Conservation (phyloP, 495 filamentous ascomycete species). For the Daldinia childiae region DNA sequence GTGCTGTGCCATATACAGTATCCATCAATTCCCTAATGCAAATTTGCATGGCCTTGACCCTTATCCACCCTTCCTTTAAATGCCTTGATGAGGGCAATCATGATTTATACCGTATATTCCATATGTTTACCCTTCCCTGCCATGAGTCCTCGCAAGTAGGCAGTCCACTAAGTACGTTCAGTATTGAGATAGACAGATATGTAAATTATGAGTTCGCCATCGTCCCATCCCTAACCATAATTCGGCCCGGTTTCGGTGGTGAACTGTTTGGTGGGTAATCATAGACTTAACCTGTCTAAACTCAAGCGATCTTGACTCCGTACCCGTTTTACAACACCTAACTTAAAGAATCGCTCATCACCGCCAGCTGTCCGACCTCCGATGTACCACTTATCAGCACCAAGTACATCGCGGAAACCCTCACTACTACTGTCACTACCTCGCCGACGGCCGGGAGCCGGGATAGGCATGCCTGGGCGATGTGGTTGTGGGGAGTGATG, state of each 20-base stretch:
- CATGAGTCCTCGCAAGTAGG: neutral
- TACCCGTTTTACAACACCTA: conserved; percentile 65
- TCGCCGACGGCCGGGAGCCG: conserved; percentile 62
- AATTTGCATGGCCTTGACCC: conserved; percentile 6
- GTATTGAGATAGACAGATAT: neutral
- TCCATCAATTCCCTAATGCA: conserved; percentile 6
- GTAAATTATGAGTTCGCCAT: neutral
- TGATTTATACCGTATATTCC: conserved; percentile 4
- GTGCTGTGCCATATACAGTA: conserved; percentile 25
- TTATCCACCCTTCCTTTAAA: conserved; percentile 3
- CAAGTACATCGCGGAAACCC: conserved; percentile 78
- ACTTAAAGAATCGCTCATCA: conserved; percentile 86
- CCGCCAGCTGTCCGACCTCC: conserved; percentile 85
- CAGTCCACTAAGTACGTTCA: neutral
- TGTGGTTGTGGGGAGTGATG: conserved; percentile 37
- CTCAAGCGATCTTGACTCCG: conserved; percentile 65
- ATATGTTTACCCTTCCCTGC: neutral
- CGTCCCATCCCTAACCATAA: neutral
- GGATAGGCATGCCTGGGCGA: conserved; percentile 51
- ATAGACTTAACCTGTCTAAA: conserved; percentile 66
- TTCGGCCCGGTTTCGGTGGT: neutral
- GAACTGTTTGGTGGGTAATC: conserved; percentile 27
- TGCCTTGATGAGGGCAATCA: neutral
- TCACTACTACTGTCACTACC: conserved; percentile 83
- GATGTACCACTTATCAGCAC: conserved; percentile 85